Evolutionary conservation across 768 basidiomycete genomes (phyloP), one percentile per base, ranked within the genome.

Genomic region (Trichaptum fuscoviolaceum): DNA sequence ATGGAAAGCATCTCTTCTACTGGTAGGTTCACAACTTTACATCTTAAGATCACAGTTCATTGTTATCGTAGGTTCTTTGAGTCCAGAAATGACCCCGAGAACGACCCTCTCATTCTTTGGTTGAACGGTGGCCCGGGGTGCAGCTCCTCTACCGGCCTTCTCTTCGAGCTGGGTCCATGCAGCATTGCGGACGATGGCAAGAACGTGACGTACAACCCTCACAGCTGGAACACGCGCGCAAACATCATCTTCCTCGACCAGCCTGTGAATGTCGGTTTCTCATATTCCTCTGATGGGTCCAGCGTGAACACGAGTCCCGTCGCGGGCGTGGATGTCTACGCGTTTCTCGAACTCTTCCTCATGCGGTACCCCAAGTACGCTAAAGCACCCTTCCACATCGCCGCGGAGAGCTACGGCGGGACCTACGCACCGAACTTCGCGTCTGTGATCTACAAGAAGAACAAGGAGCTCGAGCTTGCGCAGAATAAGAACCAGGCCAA

Each of bases 121-220:
- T 80, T 93, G n/a, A 93, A 93, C 69, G 92, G 92, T 35, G 89
- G 90, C 15, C 88, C 87, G 24, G 85, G 87, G 9, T 88, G 87
- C 77, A 87, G 85, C 65, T 90, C 87, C 8, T 86, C 88, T 10
- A 91, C 92, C 0, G 96, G 96, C 10, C 84, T 97, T 25, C 81
- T 99, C 18, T 93, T 96, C 70, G 95, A 98, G 73, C 87, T 96
- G 24, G 96, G 96, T 0, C 95, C 96, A 0, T 98, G 96, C 77
- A 78, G 77, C 34, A 82, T 98, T 68, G 78, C 83, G 20, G 78
- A 93, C 58, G 80, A 87, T 0, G 93, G 94, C 35, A 78, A 79
- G 67, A 89, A 88, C 77, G 87, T 87, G 18, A 88, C 86, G 1
- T 72, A 73, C 73, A 98, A 99, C 77, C 83, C 86, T 7, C 74